Conservation (phyloP, 345 rosid species). For the Anacardium occidentale region DNA sequence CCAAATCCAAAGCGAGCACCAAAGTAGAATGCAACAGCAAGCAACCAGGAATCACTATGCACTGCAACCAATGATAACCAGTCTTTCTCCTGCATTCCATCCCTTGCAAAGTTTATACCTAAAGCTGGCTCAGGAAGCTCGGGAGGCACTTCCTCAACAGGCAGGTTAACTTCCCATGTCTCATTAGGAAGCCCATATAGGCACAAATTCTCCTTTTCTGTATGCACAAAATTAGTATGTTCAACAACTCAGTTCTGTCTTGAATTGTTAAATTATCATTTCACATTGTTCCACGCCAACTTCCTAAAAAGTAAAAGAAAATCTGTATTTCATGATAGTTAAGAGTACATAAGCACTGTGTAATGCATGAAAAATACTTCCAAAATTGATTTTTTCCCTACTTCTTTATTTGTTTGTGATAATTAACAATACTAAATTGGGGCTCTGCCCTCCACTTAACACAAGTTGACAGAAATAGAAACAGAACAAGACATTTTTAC, state of each 20-base stretch:
- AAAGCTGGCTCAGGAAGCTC: conserved; percentile 99
- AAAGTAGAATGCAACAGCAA: conserved; percentile 95
- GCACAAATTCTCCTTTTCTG: conserved; percentile 97
- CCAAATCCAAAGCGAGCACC: conserved; percentile 99
- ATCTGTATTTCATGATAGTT: neutral
- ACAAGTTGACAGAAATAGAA: neutral
- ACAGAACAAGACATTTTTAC: neutral
- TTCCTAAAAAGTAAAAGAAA: neutral
- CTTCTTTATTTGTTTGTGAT: neutral
- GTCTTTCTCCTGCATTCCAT: conserved; percentile 98
- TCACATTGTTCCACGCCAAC: neutral
- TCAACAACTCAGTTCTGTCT: conserved; percentile 7
- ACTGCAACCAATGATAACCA: conserved; percentile 98
- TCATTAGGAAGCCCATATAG: conserved; percentile 94
- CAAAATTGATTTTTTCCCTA: neutral
- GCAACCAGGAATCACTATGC: conserved; percentile 99
- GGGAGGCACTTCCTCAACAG: conserved; percentile 99
- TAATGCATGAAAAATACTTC: neutral
- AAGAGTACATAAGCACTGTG: neutral
- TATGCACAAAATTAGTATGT: conserved; percentile 8
- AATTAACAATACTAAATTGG: neutral
- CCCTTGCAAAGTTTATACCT: conserved; percentile 97
- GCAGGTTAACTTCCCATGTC: conserved; percentile 97
- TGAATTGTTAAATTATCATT: neutral
- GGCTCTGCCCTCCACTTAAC: neutral